Evolutionary conservation across 2,329 filamentous ascomycete species (phyloP), one percentile per base, ranked within the genome.

Genomic region (Leptoxyphium fumago): DNA sequence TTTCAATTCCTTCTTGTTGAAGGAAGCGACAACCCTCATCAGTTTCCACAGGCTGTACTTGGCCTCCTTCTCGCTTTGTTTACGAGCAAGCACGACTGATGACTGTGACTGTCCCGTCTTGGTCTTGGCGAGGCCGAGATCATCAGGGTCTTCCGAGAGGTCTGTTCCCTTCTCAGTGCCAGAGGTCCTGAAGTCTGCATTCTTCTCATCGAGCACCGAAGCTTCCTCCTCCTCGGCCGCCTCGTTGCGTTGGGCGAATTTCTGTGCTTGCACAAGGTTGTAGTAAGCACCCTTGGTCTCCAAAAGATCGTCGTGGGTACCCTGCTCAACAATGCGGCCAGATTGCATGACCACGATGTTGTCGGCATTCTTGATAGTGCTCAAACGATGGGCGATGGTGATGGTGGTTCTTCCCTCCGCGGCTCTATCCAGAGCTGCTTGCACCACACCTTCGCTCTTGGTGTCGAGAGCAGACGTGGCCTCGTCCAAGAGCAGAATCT

Each of bases 381-480:
- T 94, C 8, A 98, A 72, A 52, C 89, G 81, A 66, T 98, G 91
- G 38, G 91, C 91, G 62, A 98, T 96, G 6, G 88, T 84, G 54
- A 96, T 94, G 2, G 91, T 96, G 0, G 91, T 98, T 43, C 91
- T 77, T 18, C 88, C 89, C 50, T 82, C 74, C 1, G 87, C 75
- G 21, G 89, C 91, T 41, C 77, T 82, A 55, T 96, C 88, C 8
- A 98, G 73, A 14, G 91, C 91, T 38, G 85, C 85, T 62, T 96
- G 91, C 1, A 98, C 89, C 9, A 94, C 82, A 39, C 85, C 87
- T 65, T 98, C 91, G 0, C 86, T 93, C 59, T 91, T 89, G 17
- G 89, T 94, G 58, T 98, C 91, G 0, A 98, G 73, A 3, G 87
- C 87, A 32, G 84, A 91, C 0, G 91, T 98, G 5, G 91, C 91